phyloP scores from a whole-genome alignment of 257 asterid genomes.

The Eucommia ulmoides region DNA sequence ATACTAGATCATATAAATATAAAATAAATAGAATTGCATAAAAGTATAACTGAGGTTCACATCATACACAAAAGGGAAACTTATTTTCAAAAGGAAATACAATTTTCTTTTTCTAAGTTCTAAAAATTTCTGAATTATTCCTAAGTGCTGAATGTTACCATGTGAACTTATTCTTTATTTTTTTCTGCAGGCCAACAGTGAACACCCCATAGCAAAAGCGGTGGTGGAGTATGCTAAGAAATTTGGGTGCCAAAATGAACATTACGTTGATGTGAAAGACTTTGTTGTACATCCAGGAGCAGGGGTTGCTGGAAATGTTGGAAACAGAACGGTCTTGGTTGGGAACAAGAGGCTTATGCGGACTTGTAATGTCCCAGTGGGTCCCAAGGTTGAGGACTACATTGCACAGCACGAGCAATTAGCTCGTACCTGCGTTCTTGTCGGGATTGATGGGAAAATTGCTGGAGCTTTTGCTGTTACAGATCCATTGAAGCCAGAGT shows the following conservation, averaged over 20 bases:
- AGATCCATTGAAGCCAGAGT: slow-evolving; percentile 91
- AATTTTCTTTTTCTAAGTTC: no score
- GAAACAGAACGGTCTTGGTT: slow-evolving; percentile 51
- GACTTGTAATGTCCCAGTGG: slow-evolving; percentile 36
- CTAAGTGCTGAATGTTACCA: background rate
- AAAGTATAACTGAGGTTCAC: no score
- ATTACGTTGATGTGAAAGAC: slow-evolving; percentile 50
- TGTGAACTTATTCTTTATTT: background rate
- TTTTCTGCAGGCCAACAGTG: slow-evolving; percentile 63
- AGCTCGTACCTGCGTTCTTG: slow-evolving; percentile 87
- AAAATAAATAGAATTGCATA: no score
- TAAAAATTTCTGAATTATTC: no score
- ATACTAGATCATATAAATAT: no score
- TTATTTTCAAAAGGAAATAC: no score
- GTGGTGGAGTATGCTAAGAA: slow-evolving; percentile 72
- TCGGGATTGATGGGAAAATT: slow-evolving; percentile 55
- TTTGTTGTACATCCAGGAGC: slow-evolving; percentile 89
- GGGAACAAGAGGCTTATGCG: slow-evolving; percentile 88
- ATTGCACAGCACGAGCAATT: slow-evolving; percentile 62
- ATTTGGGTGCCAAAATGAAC: slow-evolving; percentile 28
- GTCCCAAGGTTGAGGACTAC: slow-evolving; percentile 47
- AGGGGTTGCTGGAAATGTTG: slow-evolving; percentile 77
- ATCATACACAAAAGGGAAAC: no score
- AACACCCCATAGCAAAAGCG: slow-evolving; percentile 93
- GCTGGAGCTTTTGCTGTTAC: slow-evolving; percentile 90